Base-by-base conservation (phyloP, 2,329 filamentous ascomycete species). In the Paecilomyces dactylethromorphus region DNA sequence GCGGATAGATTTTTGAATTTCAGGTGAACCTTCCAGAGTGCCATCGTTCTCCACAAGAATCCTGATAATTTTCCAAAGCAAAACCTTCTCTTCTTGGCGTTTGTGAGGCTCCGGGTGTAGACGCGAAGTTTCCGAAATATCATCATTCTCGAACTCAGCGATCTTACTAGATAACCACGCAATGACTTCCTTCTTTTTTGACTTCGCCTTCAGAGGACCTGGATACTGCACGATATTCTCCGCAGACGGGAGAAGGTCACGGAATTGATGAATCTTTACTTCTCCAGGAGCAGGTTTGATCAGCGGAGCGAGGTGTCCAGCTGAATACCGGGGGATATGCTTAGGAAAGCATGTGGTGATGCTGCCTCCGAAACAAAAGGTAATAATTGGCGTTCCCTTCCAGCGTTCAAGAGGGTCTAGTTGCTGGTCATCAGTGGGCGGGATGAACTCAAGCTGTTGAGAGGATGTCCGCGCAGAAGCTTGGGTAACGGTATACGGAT, bases 131-230 rank as follows among this genome's bases (percentile, higher is more conserved):
- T 81, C 66, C 10, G 80, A 74, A 3, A 74, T 63, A 33, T 75
- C 70, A 55, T 71, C 64, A 51, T 80, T 83, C 69, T 95, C 90
- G 35, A 97, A 76, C 0, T 78, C 78, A 39, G 90, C 87, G 58
- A 97, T 93, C 56, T 88, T 91, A 60, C 83, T 79, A 3, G 82
- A 84, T 52, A 99, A 80, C 94, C 95, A 99, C 1, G 85, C 75
- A 51, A 92, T 66, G 0, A 91, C 84, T 57, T 99, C 93, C 78
- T 97, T 99, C 81, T 99, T 99, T 81, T 96, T 97, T 1, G 87
- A 86, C 71, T 97, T 97, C 49, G 87, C 84, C 73, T 89, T 92
- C 29, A 99, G 78, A 2, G 95, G 94, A 0, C 94, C 94, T 0
- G 94, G 94, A 68, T 97, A 97, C 65, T 87, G 91, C 18, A 85